Conservation (phyloP, 78 protist species). For the Polysphondylium violaceum region DNA sequence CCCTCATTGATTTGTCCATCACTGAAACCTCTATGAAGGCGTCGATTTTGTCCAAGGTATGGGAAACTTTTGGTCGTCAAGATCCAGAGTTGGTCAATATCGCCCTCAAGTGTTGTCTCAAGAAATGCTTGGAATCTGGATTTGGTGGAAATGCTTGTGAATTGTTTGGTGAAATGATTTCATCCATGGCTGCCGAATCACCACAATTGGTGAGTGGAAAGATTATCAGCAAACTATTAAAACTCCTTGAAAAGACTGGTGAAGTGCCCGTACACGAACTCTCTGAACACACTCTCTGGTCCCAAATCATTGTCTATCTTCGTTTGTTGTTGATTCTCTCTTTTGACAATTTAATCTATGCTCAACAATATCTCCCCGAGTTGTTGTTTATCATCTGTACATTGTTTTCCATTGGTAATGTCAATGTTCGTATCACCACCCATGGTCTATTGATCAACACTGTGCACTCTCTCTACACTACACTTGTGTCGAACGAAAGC, state of each 20-base stretch:
- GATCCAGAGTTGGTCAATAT: background rate
- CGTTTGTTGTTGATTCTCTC: slow-evolving; percentile 73
- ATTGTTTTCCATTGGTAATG: slow-evolving; percentile 35
- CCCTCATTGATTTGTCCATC: slow-evolving; percentile 70
- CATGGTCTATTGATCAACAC: slow-evolving; percentile 73
- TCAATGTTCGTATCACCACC: slow-evolving; percentile 39
- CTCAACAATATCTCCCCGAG: slow-evolving; percentile 70
- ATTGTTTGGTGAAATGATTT: slow-evolving; percentile 74
- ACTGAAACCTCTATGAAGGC: slow-evolving; percentile 59
- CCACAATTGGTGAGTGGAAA: slow-evolving; percentile 50
- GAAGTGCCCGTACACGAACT: slow-evolving; percentile 1
- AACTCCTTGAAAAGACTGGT: slow-evolving; percentile 10
- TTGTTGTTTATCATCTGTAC: slow-evolving; percentile 60
- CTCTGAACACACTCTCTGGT: slow-evolving; percentile 60
- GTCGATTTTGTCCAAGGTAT: slow-evolving; percentile 61
- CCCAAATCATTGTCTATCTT: slow-evolving; percentile 37
- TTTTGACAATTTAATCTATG: slow-evolving; percentile 72
- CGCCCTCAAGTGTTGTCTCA: slow-evolving; percentile 53
- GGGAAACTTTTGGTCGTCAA: slow-evolving; percentile 74
- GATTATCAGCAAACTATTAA: slow-evolving; percentile 13
- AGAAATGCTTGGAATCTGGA: slow-evolving; percentile 22
- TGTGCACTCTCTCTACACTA: slow-evolving; percentile 80
- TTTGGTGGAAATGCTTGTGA: slow-evolving; percentile 31
- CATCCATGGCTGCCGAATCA: slow-evolving; percentile 65
- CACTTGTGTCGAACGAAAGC: slow-evolving; percentile 1